phyloP scores from a whole-genome alignment of 768 basidiomycete species.

The Rhodotorula diobovata region DNA sequence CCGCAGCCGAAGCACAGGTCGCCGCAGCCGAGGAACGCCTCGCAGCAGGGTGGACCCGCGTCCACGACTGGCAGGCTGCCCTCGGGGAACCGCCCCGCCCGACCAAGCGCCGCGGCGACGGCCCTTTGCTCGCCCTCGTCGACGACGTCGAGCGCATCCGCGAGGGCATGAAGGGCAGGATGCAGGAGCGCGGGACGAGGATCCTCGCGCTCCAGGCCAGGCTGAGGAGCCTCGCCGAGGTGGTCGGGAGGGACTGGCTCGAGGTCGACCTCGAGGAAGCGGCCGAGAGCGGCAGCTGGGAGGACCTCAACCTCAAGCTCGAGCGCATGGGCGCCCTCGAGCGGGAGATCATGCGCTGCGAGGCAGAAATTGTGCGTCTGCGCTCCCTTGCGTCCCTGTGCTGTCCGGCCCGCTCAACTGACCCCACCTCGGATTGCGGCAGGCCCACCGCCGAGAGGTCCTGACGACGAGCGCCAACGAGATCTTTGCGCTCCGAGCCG shows the following conservation, averaged over 20 bases:
- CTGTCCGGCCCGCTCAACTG: neutral
- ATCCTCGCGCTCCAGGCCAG: constrained; percentile 15
- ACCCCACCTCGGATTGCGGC: neutral
- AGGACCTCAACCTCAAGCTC: constrained; percentile 67
- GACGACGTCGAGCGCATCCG: constrained; percentile 37
- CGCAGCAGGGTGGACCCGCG: constrained; percentile 70
- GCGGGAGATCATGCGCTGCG: constrained; percentile 76
- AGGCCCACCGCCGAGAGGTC: constrained; percentile 66
- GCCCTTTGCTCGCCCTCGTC: neutral
- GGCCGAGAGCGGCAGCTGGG: constrained; percentile 45
- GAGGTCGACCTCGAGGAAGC: constrained; percentile 3
- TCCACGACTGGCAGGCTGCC: constrained; percentile 64
- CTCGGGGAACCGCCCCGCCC: constrained; percentile 53
- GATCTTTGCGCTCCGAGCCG: constrained; percentile 74
- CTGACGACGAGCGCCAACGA: constrained; percentile 64
- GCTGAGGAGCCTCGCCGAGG: constrained; percentile 4
- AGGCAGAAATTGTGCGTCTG: constrained; percentile 73
- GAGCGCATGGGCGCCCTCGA: constrained; percentile 75
- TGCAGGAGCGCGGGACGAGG: constrained; percentile 48
- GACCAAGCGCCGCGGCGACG: constrained; percentile 53
- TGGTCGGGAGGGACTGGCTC: constrained; percentile 12
- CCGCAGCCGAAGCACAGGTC: constrained; percentile 2
- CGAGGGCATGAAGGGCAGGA: constrained; percentile 52
- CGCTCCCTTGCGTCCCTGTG: neutral
- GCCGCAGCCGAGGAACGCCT: constrained; percentile 54